phyloP scores from a whole-genome alignment of 441 rosid species.

The Pelargonium cotyledonis region DNA sequence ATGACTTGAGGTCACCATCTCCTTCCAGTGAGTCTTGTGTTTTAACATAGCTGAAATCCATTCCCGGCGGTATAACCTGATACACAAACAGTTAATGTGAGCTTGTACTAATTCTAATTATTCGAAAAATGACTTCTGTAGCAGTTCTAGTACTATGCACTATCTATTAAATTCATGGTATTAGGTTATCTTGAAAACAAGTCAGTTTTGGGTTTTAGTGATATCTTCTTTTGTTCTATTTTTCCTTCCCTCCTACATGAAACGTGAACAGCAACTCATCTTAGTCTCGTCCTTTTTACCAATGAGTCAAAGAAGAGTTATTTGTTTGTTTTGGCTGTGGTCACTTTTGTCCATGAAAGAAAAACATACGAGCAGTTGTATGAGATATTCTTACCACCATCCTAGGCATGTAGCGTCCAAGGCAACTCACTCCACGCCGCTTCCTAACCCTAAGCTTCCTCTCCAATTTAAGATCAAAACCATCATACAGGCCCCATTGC shows the following conservation, averaged over 20 bases:
- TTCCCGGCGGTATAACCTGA: slow-evolving; percentile 75
- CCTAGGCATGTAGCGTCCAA: slow-evolving; percentile 61
- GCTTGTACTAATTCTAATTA: not conserved
- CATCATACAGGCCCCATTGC: slow-evolving; percentile 76
- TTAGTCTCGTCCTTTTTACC: not conserved
- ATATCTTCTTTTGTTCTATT: not conserved
- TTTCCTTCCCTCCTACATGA: not conserved
- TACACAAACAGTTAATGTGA: not conserved
- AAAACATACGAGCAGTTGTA: not conserved
- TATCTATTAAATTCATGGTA: not conserved
- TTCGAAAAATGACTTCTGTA: not conserved
- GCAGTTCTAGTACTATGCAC: too few species aligned
- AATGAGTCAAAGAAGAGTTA: not conserved
- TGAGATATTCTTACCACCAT: slow-evolving; percentile 47
- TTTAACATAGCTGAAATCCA: slow-evolving; percentile 69
- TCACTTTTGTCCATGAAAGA: not conserved
- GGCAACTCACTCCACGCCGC: slow-evolving; percentile 63
- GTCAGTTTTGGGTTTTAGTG: slow-evolving; percentile 1
- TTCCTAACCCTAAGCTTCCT: slow-evolving; percentile 58
- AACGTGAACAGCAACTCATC: not conserved
- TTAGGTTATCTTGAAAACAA: not conserved
- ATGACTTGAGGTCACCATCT: slow-evolving; percentile 56
- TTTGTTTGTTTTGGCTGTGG: not conserved
- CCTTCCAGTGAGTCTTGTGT: slow-evolving; percentile 50
- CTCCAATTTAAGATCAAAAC: slow-evolving; percentile 64